These are phyloP conservation scores for Wakefieldia striispora DNA, from an alignment of 768 basidiomycete species.

Conservation along the genomic window DNA sequence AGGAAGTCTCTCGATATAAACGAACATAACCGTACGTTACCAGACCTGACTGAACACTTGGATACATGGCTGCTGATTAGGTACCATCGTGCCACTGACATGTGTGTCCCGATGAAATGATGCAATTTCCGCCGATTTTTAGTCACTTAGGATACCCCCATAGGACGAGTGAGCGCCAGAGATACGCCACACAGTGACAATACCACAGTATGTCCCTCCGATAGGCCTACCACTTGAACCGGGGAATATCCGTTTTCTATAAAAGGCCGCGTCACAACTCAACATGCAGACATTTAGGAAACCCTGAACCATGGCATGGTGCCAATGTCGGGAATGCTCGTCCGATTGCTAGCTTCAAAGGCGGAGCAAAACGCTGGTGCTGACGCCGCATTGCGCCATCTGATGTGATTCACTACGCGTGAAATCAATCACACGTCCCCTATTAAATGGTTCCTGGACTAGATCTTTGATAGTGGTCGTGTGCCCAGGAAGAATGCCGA, in stretches of 20 bases:
- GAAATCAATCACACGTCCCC: no score
- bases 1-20: conserved; percentile 1
- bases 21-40: background rate
- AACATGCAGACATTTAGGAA: background rate
- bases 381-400: background rate
- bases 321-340: background rate
- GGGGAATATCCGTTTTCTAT: conserved; percentile 18
- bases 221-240: conserved; percentile 26
- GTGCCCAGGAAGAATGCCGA: background rate
- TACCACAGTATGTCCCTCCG: conserved; percentile 16
- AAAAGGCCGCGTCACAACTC: background rate
- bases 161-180: background rate
- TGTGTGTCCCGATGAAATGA: background rate
- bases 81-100: background rate
- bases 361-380: background rate
- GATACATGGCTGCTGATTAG: background rate
- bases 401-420: background rate
- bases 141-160: background rate
- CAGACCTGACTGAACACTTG: background rate
- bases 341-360: background rate
- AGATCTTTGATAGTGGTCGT: no score
- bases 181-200: background rate
- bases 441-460: no score
- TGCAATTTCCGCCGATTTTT: background rate
- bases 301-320: background rate